Evolutionary conservation across 2,329 filamentous ascomycete genomes (phyloP).

Genomic region (Neonectria sp.): DNA sequence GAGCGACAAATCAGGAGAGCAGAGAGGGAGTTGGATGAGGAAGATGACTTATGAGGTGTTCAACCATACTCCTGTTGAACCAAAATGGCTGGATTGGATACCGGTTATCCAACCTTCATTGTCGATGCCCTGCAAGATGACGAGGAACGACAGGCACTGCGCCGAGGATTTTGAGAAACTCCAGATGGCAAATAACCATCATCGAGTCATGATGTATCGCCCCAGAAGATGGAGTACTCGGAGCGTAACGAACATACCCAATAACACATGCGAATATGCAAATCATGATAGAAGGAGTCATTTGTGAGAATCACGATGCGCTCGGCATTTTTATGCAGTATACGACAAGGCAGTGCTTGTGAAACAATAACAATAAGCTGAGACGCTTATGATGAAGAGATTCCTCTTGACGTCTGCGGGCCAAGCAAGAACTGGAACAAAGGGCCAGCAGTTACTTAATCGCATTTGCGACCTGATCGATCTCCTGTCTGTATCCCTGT

Average conservation of each 20-base stretch:
- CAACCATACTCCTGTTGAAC: background rate
- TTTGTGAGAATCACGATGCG: constrained; percentile 6
- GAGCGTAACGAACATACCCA: background rate
- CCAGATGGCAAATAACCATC: background rate
- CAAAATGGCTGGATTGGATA: background rate
- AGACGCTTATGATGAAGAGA: background rate
- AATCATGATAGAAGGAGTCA: constrained; percentile 1
- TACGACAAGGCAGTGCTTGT: background rate
- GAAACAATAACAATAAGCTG: background rate
- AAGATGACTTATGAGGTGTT: constrained; percentile 44
- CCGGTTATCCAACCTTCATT: background rate
- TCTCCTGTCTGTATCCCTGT: no score
- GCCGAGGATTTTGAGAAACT: background rate
- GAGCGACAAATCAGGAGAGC: constrained; percentile 77
- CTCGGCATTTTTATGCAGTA: constrained; percentile 4
- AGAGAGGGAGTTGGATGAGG: constrained; percentile 61
- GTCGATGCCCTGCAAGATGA: background rate
- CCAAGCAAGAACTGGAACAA: background rate
- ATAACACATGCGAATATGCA: background rate
- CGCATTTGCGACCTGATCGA: no score
- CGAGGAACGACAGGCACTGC: background rate
- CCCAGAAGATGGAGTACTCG: constrained; percentile 1
- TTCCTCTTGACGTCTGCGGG: background rate
- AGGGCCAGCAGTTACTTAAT: no score
- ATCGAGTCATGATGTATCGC: background rate